phyloP scores from a whole-genome alignment of 768 basidiomycete species.

The Termitomyces sp. region DNA sequence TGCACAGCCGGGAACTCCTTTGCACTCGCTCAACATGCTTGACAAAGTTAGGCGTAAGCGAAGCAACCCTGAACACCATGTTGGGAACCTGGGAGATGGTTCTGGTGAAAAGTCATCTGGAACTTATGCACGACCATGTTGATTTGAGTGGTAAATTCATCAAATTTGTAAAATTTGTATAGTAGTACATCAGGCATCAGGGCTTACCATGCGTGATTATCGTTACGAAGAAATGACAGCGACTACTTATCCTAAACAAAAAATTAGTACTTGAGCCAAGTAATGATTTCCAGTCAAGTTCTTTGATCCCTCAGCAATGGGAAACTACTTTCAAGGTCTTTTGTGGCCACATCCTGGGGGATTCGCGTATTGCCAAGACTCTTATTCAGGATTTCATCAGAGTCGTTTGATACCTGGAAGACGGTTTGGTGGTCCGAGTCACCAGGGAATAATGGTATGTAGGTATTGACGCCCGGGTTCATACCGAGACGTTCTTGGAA shows the following conservation, averaged over 20 bases:
- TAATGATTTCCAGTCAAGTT: neutral
- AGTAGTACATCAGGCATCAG: neutral
- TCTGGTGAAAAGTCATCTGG: constrained; percentile 45
- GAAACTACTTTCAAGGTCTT: constrained; percentile 14
- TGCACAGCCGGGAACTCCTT: constrained; percentile 34
- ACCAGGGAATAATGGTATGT: constrained; percentile 19
- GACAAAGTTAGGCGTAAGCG: constrained; percentile 22
- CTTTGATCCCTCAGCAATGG: constrained; percentile 15
- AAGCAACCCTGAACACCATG: constrained; percentile 28
- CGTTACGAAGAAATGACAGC: neutral
- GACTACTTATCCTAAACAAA: neutral
- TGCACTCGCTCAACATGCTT: constrained; percentile 45
- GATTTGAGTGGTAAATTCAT: constrained; percentile 10
- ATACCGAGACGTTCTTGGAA: constrained; percentile 26
- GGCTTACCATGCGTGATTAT: neutral
- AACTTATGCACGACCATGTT: constrained; percentile 68
- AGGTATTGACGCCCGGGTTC: constrained; percentile 14
- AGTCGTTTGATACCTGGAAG: constrained; percentile 12
- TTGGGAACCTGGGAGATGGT: constrained; percentile 42
- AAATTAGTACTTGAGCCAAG: neutral
- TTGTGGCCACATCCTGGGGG: constrained; percentile 1
- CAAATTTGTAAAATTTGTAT: neutral
- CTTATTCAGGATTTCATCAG: constrained; percentile 9
- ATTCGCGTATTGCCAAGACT: constrained; percentile 2
- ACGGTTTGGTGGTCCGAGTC: constrained; percentile 5